Base-by-base conservation (phyloP, 2,329 filamentous ascomycete genomes). In the Colletotrichum sansevieriae region DNA sequence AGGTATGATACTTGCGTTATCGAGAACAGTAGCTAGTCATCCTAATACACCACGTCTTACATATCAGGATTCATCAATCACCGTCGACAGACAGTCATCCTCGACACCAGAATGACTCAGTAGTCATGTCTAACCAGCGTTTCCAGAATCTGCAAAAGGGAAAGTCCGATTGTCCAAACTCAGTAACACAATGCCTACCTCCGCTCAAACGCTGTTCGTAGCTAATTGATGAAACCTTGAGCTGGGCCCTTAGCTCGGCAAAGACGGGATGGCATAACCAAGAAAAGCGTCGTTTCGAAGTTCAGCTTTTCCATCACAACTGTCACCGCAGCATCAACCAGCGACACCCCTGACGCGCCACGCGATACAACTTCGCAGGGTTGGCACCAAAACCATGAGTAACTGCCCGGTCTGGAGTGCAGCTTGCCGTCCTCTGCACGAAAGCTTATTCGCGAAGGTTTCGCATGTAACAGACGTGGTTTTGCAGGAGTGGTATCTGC, bases 381-480 rank as follows among this genome's bases (percentile, higher is more conserved):
- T 18, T 29, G 39, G 51, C 33, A 41, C 41, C n/a, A 44, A 57
- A 43, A 51, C 18, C 49, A 15, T 12, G 37, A 1, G 15, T n/a
- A 25, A 33, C n/a, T n/a, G 20, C 33, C 22, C 22, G 39, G 12
- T 39, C 2, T 12, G 22, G 12, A n/a, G 33, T 25, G 41, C 54
- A n/a, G 49, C 49, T 69, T 69, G 55, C 41, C 29, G 29, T 51
- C 47, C 47, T 12, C 20, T 11, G 33, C 18, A 22, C 13, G 22
- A 55, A 69, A 65, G 37, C 25, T 66, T 44, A 56, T 44, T 29
- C 18, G 13, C 51, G 18, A 43, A 69, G 55, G 18, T 63, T 69
- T 69, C 44, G 33, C 41, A 22, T 69, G 66, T 56, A 61, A 69
- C 66, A 39, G 25, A 57, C 41, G 49, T 22, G 55, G 66, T 69